phyloP scores from a whole-genome alignment of 1,284 basidiomycete species.

The Trametes pubescens region DNA sequence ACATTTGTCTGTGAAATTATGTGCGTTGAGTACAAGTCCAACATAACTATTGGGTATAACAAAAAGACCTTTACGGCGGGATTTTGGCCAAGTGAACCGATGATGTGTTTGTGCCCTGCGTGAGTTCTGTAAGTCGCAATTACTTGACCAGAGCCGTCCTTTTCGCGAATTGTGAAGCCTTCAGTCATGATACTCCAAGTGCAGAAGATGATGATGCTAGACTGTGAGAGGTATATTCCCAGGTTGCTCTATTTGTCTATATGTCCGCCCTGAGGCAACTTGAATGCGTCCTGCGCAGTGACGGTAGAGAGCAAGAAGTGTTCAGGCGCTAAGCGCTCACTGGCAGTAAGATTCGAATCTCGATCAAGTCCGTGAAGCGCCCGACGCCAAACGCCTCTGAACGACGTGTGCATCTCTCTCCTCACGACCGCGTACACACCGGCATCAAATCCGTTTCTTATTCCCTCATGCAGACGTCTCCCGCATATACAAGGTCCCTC shows the following conservation, averaged over 20 bases:
- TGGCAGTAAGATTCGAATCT: constrained; percentile 4
- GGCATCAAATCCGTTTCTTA: too few species aligned
- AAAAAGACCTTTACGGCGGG: neutral
- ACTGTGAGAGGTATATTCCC: too few species aligned
- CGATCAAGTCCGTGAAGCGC: neutral
- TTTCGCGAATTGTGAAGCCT: constrained; percentile 25
- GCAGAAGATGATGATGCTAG: neutral
- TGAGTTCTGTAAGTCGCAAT: constrained; percentile 20
- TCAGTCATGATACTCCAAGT: neutral
- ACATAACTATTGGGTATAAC: neutral
- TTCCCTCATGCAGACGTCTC: neutral
- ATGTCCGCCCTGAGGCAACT: neutral
- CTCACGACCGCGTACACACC: too few species aligned
- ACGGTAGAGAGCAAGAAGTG: neutral
- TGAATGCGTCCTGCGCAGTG: neutral
- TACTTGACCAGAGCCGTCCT: constrained; percentile 33
- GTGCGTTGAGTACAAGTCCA: neutral
- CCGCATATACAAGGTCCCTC: neutral
- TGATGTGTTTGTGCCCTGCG: neutral
- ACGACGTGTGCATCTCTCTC: too few species aligned
- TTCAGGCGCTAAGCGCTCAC: neutral
- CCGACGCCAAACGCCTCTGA: neutral
- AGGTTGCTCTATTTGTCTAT: too few species aligned
- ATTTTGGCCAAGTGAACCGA: neutral
- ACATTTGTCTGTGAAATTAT: neutral